These are phyloP conservation scores for Botryotinia convoluta DNA, from an alignment of 2,329 filamentous ascomycete genomes.

Conservation along the genomic window DNA sequence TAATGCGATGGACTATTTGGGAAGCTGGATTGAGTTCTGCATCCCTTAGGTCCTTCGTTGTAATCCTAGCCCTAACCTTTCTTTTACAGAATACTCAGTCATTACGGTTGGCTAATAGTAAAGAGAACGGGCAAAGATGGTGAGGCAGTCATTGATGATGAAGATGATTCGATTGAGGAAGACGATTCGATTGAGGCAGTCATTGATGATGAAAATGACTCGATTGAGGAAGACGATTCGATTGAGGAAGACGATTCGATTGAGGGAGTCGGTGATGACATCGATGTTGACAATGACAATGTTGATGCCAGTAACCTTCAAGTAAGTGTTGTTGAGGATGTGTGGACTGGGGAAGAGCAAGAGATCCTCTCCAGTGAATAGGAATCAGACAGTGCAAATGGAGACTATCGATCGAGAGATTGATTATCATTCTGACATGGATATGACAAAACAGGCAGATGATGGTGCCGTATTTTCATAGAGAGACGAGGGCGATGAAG, in stretches of 20 bases:
- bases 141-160: not conserved
- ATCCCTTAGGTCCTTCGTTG: conserved; percentile 46
- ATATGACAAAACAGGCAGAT: not conserved
- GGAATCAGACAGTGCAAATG: not conserved
- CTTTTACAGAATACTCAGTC: not conserved
- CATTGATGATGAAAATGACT: not conserved
- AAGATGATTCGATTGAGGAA: not conserved
- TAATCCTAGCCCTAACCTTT: not conserved
- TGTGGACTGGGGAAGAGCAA: not conserved
- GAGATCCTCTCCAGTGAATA: not conserved
- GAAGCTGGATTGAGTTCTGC: conserved; percentile 85
- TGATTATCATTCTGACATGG: not conserved
- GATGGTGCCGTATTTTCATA: not conserved
- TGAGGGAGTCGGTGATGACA: not conserved
- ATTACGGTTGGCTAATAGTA: not conserved
- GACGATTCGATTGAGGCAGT: not conserved
- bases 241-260: no score
- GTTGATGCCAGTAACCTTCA: not conserved
- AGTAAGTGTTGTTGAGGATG: not conserved
- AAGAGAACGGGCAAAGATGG: not conserved
- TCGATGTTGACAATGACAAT: not conserved
- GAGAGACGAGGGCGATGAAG: not conserved
- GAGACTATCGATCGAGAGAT: not conserved
- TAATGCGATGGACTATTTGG: conserved; percentile 73
- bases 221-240: not conserved